Percentiles rank a stretch among this genome's conserved stretches.
These are phyloP conservation scores for Aspergillus jensenii DNA, from an alignment of 2,329 filamentous ascomycete species.

Conservation along the genomic window DNA sequence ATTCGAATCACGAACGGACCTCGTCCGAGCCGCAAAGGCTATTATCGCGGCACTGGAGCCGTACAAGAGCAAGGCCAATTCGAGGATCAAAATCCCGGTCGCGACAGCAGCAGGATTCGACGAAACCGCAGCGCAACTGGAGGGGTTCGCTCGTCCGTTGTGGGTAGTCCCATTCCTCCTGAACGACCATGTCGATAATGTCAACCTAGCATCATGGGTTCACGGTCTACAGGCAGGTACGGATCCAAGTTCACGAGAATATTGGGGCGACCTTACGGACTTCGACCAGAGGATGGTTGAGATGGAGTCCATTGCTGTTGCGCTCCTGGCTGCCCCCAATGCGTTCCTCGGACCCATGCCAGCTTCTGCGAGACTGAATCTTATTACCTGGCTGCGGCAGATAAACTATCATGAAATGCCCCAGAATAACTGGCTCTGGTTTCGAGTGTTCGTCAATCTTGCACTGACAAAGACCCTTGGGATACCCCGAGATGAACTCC, in stretches of 20 bases:
- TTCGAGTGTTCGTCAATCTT: slow-evolving; percentile 52
- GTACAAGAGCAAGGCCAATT: slow-evolving; percentile 37
- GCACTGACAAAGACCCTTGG: slow-evolving; percentile 46
- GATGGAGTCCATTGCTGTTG: slow-evolving; percentile 52
- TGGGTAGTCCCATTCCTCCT: slow-evolving; percentile 25
- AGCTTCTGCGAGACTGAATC: slow-evolving; percentile 22
- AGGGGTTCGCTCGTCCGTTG: slow-evolving; percentile 43
- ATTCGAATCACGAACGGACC: slow-evolving; percentile 36
- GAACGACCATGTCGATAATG: neutral
- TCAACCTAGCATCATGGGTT: slow-evolving; percentile 4
- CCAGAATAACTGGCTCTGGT: slow-evolving; percentile 54
- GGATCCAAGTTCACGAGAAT: slow-evolving; percentile 37
- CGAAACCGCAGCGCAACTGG: slow-evolving; percentile 47
- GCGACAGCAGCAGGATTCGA: slow-evolving; percentile 46
- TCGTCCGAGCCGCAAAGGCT: slow-evolving; percentile 35
- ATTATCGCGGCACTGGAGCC: slow-evolving; percentile 26
- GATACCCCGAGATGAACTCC: slow-evolving; percentile 33
- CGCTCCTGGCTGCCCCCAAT: slow-evolving; percentile 46
- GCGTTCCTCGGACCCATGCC: slow-evolving; percentile 28
- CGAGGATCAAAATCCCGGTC: slow-evolving; percentile 39
- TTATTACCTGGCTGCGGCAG: slow-evolving; percentile 43
- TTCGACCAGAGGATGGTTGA: slow-evolving; percentile 57
- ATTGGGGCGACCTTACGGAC: slow-evolving; percentile 50
- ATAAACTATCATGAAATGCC: slow-evolving; percentile 51
- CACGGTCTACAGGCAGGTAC: neutral